Base-by-base conservation (phyloP, 805 yeast genomes). In the Nakazawaea sp. region DNA sequence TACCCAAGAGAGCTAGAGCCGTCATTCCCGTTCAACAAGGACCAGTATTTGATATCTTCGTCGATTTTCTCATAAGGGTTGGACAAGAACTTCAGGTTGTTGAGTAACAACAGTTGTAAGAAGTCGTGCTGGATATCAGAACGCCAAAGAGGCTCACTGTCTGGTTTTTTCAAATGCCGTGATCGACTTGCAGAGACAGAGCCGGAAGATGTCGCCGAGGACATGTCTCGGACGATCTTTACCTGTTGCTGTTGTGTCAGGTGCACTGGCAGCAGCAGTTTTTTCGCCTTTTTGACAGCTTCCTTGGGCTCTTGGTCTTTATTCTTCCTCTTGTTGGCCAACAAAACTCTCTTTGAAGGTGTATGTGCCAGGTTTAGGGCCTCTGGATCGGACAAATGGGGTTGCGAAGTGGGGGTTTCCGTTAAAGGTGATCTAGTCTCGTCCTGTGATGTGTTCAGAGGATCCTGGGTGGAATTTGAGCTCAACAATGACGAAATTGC, bases 141-240 rank as follows among this genome's bases (percentile, higher is more conserved):
- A 33, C 97, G 68, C 82, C 92, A 84, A 41, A 89, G 77, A 16
- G 95, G 95, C 50, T 84, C 94, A 5, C 97, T 96, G 52, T 90
- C 97, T 15, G 77, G 69, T 53, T 89, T 90, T 58, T 90, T 90
- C 48, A 90, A 57, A 56, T 81, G 88, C 31, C 84, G 64, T 19
- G 66, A 59, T 18, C 33, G 33, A 13, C 32, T 12, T 8, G 30
- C 28, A 19, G 16, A 18, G 21, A 24, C n/a, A 9, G 16, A 26
- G 28, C 28, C 30, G 27, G 16, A 15, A 5, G 24, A 3, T 18
- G 18, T 36, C 9, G 16, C 24, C 13, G 26, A 24, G 20, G 30
- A 16, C 5, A 12, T 13, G 2, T 19, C 28, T 20, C 23, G 18
- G 17, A 16, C 24, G 29, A 12, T 9, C n/a, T 13, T 27, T 12